Conservation (phyloP, 805 yeast species). For the Ogataea angusta region DNA sequence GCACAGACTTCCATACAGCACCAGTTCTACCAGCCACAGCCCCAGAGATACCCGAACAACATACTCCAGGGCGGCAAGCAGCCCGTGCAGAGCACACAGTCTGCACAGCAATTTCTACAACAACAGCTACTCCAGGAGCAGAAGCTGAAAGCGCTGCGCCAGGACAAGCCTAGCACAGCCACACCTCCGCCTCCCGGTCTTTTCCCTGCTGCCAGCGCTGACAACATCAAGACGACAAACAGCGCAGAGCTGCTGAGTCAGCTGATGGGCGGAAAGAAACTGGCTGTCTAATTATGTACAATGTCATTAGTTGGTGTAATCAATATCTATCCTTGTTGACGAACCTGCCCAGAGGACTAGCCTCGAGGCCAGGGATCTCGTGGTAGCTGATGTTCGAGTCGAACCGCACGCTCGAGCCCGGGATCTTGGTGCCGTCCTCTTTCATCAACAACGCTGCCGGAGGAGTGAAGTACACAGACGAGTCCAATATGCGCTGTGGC, state of each 20-base stretch:
- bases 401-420: constrained; percentile 27
- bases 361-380: constrained; percentile 16
- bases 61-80: constrained; percentile 21
- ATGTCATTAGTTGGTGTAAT: constrained; percentile 4
- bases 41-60: constrained; percentile 25
- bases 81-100: constrained; percentile 23
- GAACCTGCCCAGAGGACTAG: constrained; percentile 22
- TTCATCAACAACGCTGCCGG: constrained; percentile 12
- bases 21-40: constrained; percentile 30
- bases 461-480: constrained; percentile 23
- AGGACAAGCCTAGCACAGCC: constrained; percentile 33
- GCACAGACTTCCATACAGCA: constrained; percentile 31
- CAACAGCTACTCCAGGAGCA: constrained; percentile 33
- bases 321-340: constrained; percentile 20
- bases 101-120: constrained; percentile 30
- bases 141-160: constrained; percentile 24
- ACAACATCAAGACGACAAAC: constrained; percentile 20
- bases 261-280: constrained; percentile 70
- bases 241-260: constrained; percentile 76
- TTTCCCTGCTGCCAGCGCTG: constrained; percentile 30
- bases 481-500: constrained; percentile 17
- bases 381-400: constrained; percentile 32
- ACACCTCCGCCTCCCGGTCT: constrained; percentile 79
- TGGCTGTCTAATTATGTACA: constrained; percentile 18
- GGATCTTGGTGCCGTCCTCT: constrained; percentile 9